Percentiles rank a stretch among this genome's conserved stretches.
These are phyloP conservation scores for Balansia obtecta DNA, from an alignment of 2,329 filamentous ascomycete species.

Conservation along the genomic window DNA sequence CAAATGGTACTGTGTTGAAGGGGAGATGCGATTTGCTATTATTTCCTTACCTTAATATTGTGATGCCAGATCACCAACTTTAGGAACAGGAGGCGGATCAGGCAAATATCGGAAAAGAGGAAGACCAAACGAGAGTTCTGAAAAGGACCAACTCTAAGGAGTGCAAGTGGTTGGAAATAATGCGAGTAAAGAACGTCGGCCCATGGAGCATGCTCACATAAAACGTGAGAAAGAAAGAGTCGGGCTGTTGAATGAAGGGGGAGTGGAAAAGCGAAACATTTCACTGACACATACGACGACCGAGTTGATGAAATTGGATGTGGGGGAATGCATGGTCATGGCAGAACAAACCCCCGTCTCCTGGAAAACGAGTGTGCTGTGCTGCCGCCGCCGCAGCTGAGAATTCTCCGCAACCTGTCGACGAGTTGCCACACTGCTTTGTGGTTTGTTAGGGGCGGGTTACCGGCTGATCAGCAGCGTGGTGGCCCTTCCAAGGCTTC, in stretches of 20 bases:
- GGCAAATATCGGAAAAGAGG: neutral
- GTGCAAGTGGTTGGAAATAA: slow-evolving; percentile 1
- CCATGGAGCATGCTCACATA: neutral
- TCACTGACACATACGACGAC: neutral
- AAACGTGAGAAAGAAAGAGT: neutral
- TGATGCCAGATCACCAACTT: neutral
- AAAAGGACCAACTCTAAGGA: neutral
- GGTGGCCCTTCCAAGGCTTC: no score
- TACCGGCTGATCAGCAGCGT: neutral
- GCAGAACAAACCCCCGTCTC: neutral
- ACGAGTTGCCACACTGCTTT: neutral
- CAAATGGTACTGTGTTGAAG: neutral
- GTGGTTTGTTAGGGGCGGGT: neutral
- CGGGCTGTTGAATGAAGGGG: neutral
- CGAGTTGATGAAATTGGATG: neutral
- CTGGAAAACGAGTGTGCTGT: neutral
- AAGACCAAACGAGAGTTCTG: neutral
- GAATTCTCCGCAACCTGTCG: neutral
- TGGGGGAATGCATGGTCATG: neutral
- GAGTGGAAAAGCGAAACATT: neutral
- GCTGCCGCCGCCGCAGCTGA: no score
- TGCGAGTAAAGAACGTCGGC: slow-evolving; percentile 1
- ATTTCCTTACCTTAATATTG: slow-evolving; percentile 1
- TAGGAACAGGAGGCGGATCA: neutral
- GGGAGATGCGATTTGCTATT: neutral